Evolutionary conservation across 1,284 basidiomycete genomes (phyloP), one percentile per base, ranked within the genome.

Genomic region (Mixia osmundae): DNA sequence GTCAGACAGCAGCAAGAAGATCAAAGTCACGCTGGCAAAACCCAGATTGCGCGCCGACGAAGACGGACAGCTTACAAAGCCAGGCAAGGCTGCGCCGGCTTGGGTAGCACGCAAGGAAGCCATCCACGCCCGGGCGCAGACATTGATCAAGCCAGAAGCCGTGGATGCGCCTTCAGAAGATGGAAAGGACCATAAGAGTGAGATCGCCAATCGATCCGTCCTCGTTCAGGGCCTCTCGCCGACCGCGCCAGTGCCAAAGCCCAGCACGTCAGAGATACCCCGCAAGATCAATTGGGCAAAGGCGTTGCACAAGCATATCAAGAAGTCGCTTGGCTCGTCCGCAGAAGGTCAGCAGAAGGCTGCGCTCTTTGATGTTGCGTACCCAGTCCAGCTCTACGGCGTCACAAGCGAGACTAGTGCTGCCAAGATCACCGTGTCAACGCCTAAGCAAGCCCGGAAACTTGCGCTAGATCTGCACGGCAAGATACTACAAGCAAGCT

Each of bases 401-500:
- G 11, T 25, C 22, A 21, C 26, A 30, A 10, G 29, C 5, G 35
- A 29, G 28, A 26, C 25, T 30, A 10, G 16, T 14, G 15, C 40
- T 69, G 85, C 83, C 3, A 65, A 79, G 47, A 69, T 77, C 28
- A 50, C 83, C 21, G 91, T 89, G 56, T 59, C 65, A 1, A 71
- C 68, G 0, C 72, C 83, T 16, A 52, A 54, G 16, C 18, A 46
- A 7, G 62, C 64, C 4, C 61, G 69, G 37, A 82, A 85, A 0
- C 63, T 68, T 34, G 69, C 72, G 15, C 76, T 76, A 2, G 85
- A 82, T 58, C 68, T 97, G 1, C 82, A 97, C 53, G 80, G 80
- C 0, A 83, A 91, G 54, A 72, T 85, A 27, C 94, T 76, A 67
- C 91, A 94, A 56, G 83, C 83, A 28, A 63, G 67, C 3, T 61